phyloP scores from a whole-genome alignment of 805 yeast species.

The Candida maltosa region DNA sequence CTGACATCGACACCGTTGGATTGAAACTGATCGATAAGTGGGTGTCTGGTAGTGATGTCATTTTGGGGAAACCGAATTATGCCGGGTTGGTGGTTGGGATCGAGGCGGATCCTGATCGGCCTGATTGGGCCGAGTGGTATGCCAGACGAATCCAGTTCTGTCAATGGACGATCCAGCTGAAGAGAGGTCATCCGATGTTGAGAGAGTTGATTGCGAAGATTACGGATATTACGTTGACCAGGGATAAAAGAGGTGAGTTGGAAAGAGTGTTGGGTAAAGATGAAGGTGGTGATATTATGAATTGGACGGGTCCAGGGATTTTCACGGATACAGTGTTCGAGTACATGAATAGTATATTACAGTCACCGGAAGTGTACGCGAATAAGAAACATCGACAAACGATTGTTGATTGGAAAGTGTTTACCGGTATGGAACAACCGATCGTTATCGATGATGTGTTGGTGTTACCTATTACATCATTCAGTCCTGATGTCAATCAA shows the following conservation, averaged over 20 bases:
- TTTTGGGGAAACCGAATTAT: conserved; percentile 25
- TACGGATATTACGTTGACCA: conserved; percentile 67
- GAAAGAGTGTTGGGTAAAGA: conserved; percentile 52
- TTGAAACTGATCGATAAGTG: conserved; percentile 72
- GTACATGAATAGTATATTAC: conserved; percentile 48
- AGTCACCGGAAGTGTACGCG: conserved; percentile 21
- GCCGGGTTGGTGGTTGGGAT: conserved; percentile 86
- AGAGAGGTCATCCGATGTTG: conserved; percentile 86
- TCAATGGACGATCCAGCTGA: conserved; percentile 93
- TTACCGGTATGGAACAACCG: conserved; percentile 57
- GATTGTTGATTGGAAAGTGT: conserved; percentile 47
- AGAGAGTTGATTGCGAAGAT: conserved; percentile 77
- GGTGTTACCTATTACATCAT: conserved; percentile 67
- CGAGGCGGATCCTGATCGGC: conserved; percentile 95
- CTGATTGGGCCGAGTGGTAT: conserved; percentile 92
- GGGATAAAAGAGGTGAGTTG: conserved; percentile 46
- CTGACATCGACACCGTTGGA: conserved; percentile 84
- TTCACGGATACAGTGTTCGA: conserved; percentile 86
- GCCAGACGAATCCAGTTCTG: conserved; percentile 92
- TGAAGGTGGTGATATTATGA: conserved; percentile 76
- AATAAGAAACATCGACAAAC: conserved; percentile 17
- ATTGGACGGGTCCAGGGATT: conserved; percentile 96
- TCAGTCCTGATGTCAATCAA: conserved; percentile 67
- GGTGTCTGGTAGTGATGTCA: conserved; percentile 51
- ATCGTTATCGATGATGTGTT: conserved; percentile 63